Conservation (phyloP, 106 monocot genomes). For the Phalaenopsis equestris region DNA sequence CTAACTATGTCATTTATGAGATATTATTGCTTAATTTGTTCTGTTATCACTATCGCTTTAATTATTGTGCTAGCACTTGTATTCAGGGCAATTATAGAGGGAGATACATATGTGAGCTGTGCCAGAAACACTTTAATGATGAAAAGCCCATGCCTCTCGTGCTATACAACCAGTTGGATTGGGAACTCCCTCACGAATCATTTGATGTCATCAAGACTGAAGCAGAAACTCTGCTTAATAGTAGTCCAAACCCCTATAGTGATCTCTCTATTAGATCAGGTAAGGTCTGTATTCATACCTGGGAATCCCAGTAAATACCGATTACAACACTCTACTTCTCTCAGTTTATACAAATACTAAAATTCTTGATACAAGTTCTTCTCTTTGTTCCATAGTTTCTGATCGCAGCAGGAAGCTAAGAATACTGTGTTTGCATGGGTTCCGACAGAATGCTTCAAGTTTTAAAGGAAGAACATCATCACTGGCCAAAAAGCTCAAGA, state of each 20-base stretch:
- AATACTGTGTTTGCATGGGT: slow-evolving; percentile 94
- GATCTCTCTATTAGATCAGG: slow-evolving; percentile 2
- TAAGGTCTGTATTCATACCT: neutral
- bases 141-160: neutral
- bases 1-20: too few species aligned
- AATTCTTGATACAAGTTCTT: neutral
- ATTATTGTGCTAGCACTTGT: neutral
- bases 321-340: neutral
- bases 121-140: slow-evolving; percentile 54
- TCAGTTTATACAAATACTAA: neutral
- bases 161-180: slow-evolving; percentile 11
- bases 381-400: slow-evolving; percentile 23
- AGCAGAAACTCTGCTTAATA: slow-evolving; percentile 6
- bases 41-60: too few species aligned
- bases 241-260: slow-evolving; percentile 3
- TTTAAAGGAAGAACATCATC: slow-evolving; percentile 92
- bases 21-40: too few species aligned
- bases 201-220: slow-evolving; percentile 16
- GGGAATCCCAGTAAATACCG: neutral
- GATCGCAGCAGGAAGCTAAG: slow-evolving; percentile 41
- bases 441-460: slow-evolving; percentile 83
- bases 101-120: slow-evolving; percentile 82
- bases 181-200: slow-evolving; percentile 14
- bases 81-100: slow-evolving; percentile 28
- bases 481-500: slow-evolving; percentile 77